Conservation (phyloP, 257 asterid species). For the Capsicum rhomboideum region DNA sequence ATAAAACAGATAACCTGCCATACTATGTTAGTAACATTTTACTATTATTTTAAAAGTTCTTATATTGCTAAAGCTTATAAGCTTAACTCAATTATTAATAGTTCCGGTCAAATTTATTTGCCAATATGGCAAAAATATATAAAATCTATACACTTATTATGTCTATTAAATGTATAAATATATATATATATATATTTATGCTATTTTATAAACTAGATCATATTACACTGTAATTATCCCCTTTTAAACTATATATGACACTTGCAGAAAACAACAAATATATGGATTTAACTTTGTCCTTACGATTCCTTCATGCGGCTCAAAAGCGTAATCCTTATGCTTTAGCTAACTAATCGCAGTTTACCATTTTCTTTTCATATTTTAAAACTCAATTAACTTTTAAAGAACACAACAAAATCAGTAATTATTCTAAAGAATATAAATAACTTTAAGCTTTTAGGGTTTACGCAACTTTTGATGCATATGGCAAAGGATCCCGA, state of each 20-base stretch:
- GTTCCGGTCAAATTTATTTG: no score
- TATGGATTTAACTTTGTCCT: neutral
- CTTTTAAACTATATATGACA: neutral
- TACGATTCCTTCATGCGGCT: conserved; percentile 1
- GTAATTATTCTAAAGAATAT: neutral
- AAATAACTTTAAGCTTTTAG: neutral
- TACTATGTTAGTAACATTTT: no score
- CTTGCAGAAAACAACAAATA: neutral
- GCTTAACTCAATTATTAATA: no score
- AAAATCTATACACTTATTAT: no score
- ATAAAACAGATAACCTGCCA: neutral
- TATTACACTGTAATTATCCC: neutral
- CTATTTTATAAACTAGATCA: no score
- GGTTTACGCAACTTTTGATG: neutral
- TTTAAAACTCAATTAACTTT: neutral
- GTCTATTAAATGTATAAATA: no score
- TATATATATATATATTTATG: no score
- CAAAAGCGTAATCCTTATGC: neutral
- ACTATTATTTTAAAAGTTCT: no score
- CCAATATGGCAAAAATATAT: no score
- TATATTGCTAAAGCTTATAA: no score
- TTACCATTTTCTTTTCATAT: neutral
- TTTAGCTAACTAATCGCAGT: neutral
- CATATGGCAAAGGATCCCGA: neutral
- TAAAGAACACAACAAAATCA: neutral